Conservation (phyloP, 2,329 filamentous ascomycete genomes). For the Neonectria sp. region DNA sequence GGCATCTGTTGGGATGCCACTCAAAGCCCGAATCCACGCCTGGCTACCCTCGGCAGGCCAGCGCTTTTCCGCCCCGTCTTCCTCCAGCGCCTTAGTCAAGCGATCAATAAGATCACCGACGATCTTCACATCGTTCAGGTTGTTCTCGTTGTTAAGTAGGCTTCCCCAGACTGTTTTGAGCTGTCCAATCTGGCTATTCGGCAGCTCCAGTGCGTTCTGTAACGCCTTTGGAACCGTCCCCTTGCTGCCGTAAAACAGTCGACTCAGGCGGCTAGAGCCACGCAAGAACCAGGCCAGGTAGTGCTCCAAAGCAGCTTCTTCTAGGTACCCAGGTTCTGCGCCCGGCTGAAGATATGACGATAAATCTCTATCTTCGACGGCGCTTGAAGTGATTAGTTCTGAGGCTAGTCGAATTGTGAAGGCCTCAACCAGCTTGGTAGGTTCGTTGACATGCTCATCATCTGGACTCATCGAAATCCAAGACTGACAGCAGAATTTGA, state of each 20-base stretch:
- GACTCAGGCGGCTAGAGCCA: slow-evolving; percentile 52
- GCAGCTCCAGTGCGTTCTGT: slow-evolving; percentile 41
- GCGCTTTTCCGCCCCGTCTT: slow-evolving; percentile 48
- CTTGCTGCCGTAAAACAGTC: slow-evolving; percentile 46
- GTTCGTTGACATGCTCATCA: slow-evolving; percentile 47
- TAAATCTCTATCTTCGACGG: slow-evolving; percentile 43
- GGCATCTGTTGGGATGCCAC: slow-evolving; percentile 55
- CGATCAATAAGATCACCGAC: slow-evolving; percentile 51
- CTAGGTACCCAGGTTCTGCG: slow-evolving; percentile 41
- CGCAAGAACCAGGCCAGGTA: slow-evolving; percentile 55
- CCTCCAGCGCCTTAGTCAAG: slow-evolving; percentile 48
- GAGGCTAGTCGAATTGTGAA: slow-evolving; percentile 54
- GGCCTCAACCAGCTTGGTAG: slow-evolving; percentile 50
- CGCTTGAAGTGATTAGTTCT: slow-evolving; percentile 46
- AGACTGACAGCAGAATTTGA: slow-evolving; percentile 56
- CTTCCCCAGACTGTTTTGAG: slow-evolving; percentile 49
- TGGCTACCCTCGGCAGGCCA: slow-evolving; percentile 51
- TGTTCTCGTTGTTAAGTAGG: slow-evolving; percentile 56
- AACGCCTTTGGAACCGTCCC: slow-evolving; percentile 46
- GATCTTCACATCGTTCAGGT: slow-evolving; percentile 54
- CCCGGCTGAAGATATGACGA: slow-evolving; percentile 33
- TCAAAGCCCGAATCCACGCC: slow-evolving; percentile 52
- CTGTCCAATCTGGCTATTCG: slow-evolving; percentile 31
- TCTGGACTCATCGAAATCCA: slow-evolving; percentile 59
- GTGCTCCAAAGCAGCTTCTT: slow-evolving; percentile 48